Evolutionary conservation across 495 filamentous ascomycete genomes (phyloP), one percentile per base, ranked within the genome.

Genomic region (Hamigera avellanea): DNA sequence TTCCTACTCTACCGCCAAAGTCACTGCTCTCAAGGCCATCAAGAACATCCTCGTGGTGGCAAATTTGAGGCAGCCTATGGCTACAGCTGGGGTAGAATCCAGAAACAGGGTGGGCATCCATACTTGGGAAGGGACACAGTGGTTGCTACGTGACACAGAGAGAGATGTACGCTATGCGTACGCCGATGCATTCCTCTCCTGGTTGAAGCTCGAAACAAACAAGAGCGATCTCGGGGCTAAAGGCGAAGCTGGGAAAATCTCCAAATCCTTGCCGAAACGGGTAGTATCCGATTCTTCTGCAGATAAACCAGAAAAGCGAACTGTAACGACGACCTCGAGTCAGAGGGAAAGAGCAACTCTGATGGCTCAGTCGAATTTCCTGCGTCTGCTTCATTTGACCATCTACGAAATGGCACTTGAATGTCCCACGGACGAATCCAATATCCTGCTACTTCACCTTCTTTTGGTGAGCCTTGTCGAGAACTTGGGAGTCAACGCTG

Each of bases 81-180:
- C 66, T 39, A 67, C 72, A 15, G 75, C 74, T 16, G 64, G 73
- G 0, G 74, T 69, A 8, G 69, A 86, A 29, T 74, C 75, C 1
- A 73, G 88, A 41, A 83, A 80, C 46, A 72, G 59, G 19, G 83
- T 93, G 2, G 75, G 77, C 2, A 68, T 89, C 25, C 68, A 80
- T 26, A 79, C 84, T 0, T 95, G 88, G 88, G 85, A 94, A 55
- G 84, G 84, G 9, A 93, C 87, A 0, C 84, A 94, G 37, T 91
- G 83, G 77, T 72, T 95, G 31, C 61, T 94, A 14, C 73, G 81
- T 13, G 88, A 94, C 49, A 66, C 75, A 8, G 78, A 86, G 45
- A 72, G 70, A 14, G 67, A 76, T 14, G 87, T 94, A 29, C 72
- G 86, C 32, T 77, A 78, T 48, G 83, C 86, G 1, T 95, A 94